phyloP scores from a whole-genome alignment of 495 filamentous ascomycete species.

The Chlorociboria aeruginascens region DNA sequence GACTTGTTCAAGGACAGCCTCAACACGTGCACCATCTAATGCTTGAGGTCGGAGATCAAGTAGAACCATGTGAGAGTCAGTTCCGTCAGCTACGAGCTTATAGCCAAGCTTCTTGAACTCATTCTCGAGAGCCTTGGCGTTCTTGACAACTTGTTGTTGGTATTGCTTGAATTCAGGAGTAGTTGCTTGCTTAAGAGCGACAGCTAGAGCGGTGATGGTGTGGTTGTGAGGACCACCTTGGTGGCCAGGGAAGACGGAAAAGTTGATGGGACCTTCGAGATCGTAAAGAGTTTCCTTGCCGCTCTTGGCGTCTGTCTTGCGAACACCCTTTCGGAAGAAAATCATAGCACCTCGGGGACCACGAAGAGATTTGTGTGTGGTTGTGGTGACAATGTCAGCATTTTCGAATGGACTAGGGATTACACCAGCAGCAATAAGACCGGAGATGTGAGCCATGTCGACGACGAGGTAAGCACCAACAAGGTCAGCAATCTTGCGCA shows the following conservation, averaged over 20 bases:
- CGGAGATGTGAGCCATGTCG: conserved; percentile 99
- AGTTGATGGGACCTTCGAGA: conserved; percentile 93
- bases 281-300: conserved; percentile 89
- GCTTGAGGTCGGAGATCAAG: conserved; percentile 68
- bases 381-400: conserved; percentile 96
- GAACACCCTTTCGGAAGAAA: conserved; percentile 96
- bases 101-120: conserved; percentile 73
- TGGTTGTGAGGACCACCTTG: conserved; percentile 99
- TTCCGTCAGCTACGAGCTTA: conserved; percentile 91
- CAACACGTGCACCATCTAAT: conserved; percentile 90
- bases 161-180: conserved; percentile 93
- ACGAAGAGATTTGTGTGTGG: conserved; percentile 98
- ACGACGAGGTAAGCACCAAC: conserved; percentile 91
- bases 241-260: conserved; percentile 98
- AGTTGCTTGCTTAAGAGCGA: conserved; percentile 90
- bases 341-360: conserved; percentile 99
- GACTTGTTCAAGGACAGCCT: conserved; percentile 92
- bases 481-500: conserved; percentile 92
- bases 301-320: conserved; percentile 75
- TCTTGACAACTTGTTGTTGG: conserved; percentile 83
- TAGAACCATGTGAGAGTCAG: conserved; percentile 98
- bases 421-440: conserved; percentile 83
- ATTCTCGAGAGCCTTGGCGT: conserved; percentile 79
- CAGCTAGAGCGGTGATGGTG: conserved; percentile 96
- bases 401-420: conserved; percentile 91